Evolutionary conservation across 2,329 filamentous ascomycete species (phyloP).

Genomic region (Thielaviopsis populi): DNA sequence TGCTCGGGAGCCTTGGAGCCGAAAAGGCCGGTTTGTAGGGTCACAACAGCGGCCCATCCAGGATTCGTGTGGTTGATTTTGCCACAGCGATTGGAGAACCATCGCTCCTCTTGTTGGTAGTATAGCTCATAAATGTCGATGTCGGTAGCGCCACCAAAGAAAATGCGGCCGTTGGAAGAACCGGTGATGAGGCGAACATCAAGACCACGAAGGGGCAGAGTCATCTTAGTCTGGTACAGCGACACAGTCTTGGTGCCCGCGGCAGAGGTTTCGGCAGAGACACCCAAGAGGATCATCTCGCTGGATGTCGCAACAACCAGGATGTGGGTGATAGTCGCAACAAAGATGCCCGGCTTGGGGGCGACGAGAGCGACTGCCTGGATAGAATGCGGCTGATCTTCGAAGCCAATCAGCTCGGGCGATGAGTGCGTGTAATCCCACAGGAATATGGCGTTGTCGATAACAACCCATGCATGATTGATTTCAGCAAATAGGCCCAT

Average conservation of each 20-base stretch:
- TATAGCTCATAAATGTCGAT: constrained; percentile 87
- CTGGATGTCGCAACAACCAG: constrained; percentile 75
- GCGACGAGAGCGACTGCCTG: constrained; percentile 78
- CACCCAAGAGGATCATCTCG: constrained; percentile 75
- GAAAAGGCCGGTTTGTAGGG: constrained; percentile 36
- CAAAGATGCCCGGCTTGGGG: constrained; percentile 76
- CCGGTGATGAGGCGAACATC: constrained; percentile 66
- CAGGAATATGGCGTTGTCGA: constrained; percentile 89
- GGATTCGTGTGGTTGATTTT: constrained; percentile 78
- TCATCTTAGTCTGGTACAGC: constrained; percentile 82
- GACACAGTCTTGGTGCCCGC: constrained; percentile 58
- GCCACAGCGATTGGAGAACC: constrained; percentile 79
- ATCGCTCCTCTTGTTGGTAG: constrained; percentile 93
- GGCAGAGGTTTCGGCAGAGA: constrained; percentile 51
- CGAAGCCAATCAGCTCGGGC: constrained; percentile 79
- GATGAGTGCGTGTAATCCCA: constrained; percentile 97
- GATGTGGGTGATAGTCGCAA: constrained; percentile 70
- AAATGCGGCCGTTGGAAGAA: constrained; percentile 77
- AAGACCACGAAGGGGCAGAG: constrained; percentile 57
- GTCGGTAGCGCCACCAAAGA: constrained; percentile 68
- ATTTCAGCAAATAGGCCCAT: constrained; percentile 94
- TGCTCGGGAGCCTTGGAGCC: constrained; percentile 41
- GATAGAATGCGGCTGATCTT: constrained; percentile 77
- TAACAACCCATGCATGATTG: constrained; percentile 87
- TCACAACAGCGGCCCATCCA: constrained; percentile 51